Base-by-base conservation (phyloP, 2,329 filamentous ascomycete species). In the Ascochyta rabiei region DNA sequence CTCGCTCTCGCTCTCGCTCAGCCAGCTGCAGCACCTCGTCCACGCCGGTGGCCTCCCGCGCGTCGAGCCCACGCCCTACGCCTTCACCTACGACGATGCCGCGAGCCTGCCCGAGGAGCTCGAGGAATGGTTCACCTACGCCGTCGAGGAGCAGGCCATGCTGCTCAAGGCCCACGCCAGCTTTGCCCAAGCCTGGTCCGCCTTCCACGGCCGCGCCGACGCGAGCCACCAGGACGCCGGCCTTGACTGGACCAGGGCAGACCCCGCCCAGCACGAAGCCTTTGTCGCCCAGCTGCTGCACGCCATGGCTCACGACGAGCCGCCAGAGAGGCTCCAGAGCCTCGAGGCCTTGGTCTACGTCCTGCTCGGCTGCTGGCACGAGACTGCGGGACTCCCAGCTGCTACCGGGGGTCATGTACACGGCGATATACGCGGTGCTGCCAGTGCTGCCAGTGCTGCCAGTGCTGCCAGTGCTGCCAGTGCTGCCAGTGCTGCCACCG, bases 41-140 rank as follows among this genome's bases (percentile, higher is more conserved):
- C 73, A 67, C 49, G 74, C 76, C 6, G 73, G 81, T 52, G 53
- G 48, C 10, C 39, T 56, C 26, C 79, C 79, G 12, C 75, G 69
- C 35, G 70, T 70, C 16, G 76, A 79, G 55, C 68, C 74, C 59
- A 61, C 74, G 15, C 72, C 80, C 42, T 99, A 99, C 79, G 92
- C 95, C 57, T 99, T 96, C 72, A 85, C 73, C 26, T 82, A 82
- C 60, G 71, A 76, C 41, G 80, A 82, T 67, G 76, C 80, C 7
- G 77, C 80, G 16, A 77, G 74, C 0, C 88, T 96, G 65, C 86
- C 90, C 16, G 91, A 95, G 60, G 95, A 99, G 79, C 82, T 99
- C 42, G 91, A 98, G 72, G 95, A 99, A 77, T 99, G 95, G 95
- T 99, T 99, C 76, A 87, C 89, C 48, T 97, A 98, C 76, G 89